Percentiles rank a stretch among this genome's conserved stretches.
Evolutionary conservation across 495 filamentous ascomycete genomes (phyloP).

Genomic region (Penicillium cosmopolitanum): DNA sequence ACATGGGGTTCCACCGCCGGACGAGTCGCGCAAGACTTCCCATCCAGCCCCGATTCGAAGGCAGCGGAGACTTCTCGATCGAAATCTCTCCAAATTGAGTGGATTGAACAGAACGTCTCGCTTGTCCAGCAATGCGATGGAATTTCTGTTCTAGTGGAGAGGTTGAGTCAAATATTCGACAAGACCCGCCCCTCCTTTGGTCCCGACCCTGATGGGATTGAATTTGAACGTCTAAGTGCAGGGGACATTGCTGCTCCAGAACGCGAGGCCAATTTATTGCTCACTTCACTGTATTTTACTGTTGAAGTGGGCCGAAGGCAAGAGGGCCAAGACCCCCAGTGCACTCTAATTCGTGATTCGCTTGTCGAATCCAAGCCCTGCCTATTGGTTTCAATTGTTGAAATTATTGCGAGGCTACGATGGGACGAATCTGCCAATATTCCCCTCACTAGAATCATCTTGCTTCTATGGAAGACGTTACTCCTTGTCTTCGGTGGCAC

Average conservation of each 20-base stretch:
- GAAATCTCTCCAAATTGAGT: constrained; percentile 65
- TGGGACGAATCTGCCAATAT: constrained; percentile 82
- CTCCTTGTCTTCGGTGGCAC: constrained; percentile 82
- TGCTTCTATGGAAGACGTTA: constrained; percentile 89
- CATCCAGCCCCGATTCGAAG: constrained; percentile 25
- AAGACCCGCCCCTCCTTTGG: constrained; percentile 35
- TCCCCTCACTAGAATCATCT: constrained; percentile 68
- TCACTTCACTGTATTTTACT: constrained; percentile 72
- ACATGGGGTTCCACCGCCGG: constrained; percentile 77
- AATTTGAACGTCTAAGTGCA: constrained; percentile 35
- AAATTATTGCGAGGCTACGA: constrained; percentile 73
- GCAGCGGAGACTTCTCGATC: constrained; percentile 41
- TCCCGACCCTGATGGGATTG: constrained; percentile 35
- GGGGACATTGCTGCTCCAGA: constrained; percentile 44
- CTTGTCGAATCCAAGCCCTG: constrained; percentile 61
- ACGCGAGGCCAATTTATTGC: constrained; percentile 51
- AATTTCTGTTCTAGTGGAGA: constrained; percentile 61
- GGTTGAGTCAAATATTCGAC: constrained; percentile 63
- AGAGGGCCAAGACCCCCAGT: constrained; percentile 30
- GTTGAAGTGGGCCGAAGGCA: constrained; percentile 67
- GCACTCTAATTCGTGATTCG: constrained; percentile 40
- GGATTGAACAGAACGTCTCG: constrained; percentile 67
- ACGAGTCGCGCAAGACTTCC: constrained; percentile 33
- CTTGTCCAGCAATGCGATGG: constrained; percentile 64
- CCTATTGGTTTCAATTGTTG: constrained; percentile 72